phyloP scores from a whole-genome alignment of 495 filamentous ascomycete genomes.

The Neurospora sp. region DNA sequence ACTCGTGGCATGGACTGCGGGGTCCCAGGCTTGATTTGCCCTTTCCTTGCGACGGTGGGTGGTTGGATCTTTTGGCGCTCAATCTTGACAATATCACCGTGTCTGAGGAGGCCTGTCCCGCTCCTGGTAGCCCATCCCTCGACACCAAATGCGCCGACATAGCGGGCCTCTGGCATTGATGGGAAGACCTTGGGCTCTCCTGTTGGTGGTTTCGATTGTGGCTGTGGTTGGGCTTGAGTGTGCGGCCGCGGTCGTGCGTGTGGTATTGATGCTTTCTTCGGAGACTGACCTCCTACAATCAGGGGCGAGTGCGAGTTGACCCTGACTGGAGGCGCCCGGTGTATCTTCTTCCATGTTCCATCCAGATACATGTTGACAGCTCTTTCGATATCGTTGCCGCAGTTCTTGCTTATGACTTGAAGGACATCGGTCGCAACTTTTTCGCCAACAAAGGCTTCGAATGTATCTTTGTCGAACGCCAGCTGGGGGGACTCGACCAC shows the following conservation, averaged over 20 bases:
- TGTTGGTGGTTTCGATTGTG: not conserved
- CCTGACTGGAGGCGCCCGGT: constrained; percentile 8
- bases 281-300: not conserved
- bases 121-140: constrained; percentile 89
- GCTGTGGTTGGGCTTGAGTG: not conserved
- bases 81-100: constrained; percentile 71
- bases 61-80: constrained; percentile 71
- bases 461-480: constrained; percentile 56
- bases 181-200: not conserved
- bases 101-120: constrained; percentile 58
- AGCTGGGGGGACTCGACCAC: constrained; percentile 1
- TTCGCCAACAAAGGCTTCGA: constrained; percentile 62
- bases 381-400: constrained; percentile 51
- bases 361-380: constrained; percentile 86
- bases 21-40: constrained; percentile 28
- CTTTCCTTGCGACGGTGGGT: constrained; percentile 42
- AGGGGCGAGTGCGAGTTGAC: not conserved
- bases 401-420: constrained; percentile 42
- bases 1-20: constrained; percentile 19
- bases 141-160: constrained; percentile 86
- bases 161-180: constrained; percentile 54
- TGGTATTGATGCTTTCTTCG: not conserved
- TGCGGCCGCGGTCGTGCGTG: constrained; percentile 1
- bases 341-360: constrained; percentile 69
- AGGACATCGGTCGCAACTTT: constrained; percentile 44